phyloP scores from a whole-genome alignment of 805 yeast genomes.

The Candida saitoana region DNA sequence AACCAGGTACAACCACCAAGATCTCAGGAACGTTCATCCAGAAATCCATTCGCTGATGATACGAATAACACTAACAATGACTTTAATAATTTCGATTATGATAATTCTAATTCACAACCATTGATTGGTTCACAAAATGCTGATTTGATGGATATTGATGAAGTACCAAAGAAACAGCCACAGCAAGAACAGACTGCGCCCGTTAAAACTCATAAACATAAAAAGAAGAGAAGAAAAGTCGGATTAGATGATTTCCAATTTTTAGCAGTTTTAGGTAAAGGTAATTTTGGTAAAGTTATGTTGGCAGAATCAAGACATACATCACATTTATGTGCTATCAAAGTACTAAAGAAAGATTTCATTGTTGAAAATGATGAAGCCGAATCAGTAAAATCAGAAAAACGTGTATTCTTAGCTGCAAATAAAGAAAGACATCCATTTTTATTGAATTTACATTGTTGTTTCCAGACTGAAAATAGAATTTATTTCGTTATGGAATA shows the following conservation, averaged over 20 bases:
- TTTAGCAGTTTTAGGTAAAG: slow-evolving; percentile 93
- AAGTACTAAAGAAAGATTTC: slow-evolving; percentile 93
- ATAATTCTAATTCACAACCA: slow-evolving; percentile 13
- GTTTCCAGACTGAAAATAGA: slow-evolving; percentile 97
- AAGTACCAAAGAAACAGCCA: background rate
- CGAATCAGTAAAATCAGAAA: slow-evolving; percentile 91
- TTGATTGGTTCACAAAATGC: slow-evolving; percentile 5
- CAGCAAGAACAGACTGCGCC: slow-evolving; percentile 1
- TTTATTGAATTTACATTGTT: slow-evolving; percentile 82
- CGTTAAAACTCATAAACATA: slow-evolving; percentile 17
- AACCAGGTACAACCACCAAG: slow-evolving; percentile 9
- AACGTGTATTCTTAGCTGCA: slow-evolving; percentile 81
- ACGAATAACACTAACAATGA: background rate
- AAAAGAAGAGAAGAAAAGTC: slow-evolving; percentile 58
- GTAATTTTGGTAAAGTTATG: slow-evolving; percentile 98
- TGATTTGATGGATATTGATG: slow-evolving; percentile 4
- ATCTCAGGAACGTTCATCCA: slow-evolving; percentile 6
- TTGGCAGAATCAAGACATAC: slow-evolving; percentile 89
- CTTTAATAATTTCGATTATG: slow-evolving; percentile 12
- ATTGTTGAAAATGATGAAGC: slow-evolving; percentile 95
- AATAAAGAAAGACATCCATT: slow-evolving; percentile 91
- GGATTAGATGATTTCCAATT: slow-evolving; percentile 95
- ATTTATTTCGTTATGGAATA: slow-evolving; percentile 98
- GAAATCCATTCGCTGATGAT: slow-evolving; percentile 3
- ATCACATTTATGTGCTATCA: slow-evolving; percentile 83